Evolutionary conservation across 169 alveolate genomes (phyloP), one percentile per base, ranked within the genome.

Genomic region (Plasmodium coatneyi): DNA sequence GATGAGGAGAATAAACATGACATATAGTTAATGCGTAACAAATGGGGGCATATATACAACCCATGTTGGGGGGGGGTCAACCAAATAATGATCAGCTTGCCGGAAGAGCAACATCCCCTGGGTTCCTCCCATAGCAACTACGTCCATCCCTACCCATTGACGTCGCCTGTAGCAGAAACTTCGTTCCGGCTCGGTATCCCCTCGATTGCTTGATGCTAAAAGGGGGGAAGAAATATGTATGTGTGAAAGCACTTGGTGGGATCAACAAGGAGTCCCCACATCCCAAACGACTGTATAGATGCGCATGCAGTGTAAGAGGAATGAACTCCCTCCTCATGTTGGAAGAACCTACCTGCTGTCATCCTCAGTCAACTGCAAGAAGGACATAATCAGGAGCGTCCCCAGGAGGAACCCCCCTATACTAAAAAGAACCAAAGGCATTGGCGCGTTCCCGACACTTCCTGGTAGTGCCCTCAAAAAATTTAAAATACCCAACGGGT

Each of bases 131-230:
- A 32, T 32, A 1, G 39, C 39, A 39, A 3, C 2, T 43, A 1
- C 4, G 12, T 43, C 52, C 12, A 14, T 43, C 28, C 74, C 14
- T 70, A 78, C 97, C 98, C 94, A 97, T 93, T n/a, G 98, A 96
- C 43, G 98, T 95, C 43, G 98, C 98, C 87, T 96, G 98, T 34
- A 95, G 96, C 60, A 97, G 60, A 79, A 97, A 97, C 84, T 97
- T 97, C 72, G 97, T 96, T 28, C 98, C 98, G 12, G 98, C 97
- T 36, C 98, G 94, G 92, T 96, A 97, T 25, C 98, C 98, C 49
- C 98, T 96, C 36, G 98, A 96, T 54, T 97, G 98, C 90, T 97
- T 97, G 82, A 97, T 97, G 80, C 98, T 97, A 84, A 12, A 91
- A 71, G 71, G 0, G 0, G 19, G 19, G 46, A 49, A 14, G 70